Conservation (phyloP, 192 early-diverging fungal species). For the Coemansia sp. region DNA sequence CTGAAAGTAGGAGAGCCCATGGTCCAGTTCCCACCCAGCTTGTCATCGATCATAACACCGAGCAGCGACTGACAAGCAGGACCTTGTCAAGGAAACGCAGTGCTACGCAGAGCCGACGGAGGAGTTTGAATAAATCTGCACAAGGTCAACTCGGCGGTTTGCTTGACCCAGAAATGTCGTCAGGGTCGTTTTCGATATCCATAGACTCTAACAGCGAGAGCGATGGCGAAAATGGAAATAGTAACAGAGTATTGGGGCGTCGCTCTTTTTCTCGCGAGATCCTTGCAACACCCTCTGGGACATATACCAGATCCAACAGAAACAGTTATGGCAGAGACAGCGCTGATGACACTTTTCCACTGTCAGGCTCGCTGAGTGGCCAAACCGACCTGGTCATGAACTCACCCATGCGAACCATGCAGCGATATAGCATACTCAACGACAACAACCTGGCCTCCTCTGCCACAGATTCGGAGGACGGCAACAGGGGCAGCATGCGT, state of each 20-base stretch:
- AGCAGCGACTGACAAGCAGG: not conserved
- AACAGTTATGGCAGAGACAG: constrained; percentile 17
- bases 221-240: constrained; percentile 13
- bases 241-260: constrained; percentile 13
- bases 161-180: constrained; percentile 5
- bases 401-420: constrained; percentile 37
- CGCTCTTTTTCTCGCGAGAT: constrained; percentile 9
- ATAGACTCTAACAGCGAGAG: constrained; percentile 35
- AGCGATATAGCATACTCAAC: constrained; percentile 10
- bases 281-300: constrained; percentile 15
- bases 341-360: constrained; percentile 4
- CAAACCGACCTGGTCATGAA: constrained; percentile 40
- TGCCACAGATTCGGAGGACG: constrained; percentile 27
- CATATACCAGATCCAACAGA: constrained; percentile 12
- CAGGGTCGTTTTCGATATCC: constrained; percentile 16
- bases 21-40: constrained; percentile 40
- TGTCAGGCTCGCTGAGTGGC: constrained; percentile 16
- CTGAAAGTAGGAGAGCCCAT: constrained; percentile 10
- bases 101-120: not conserved
- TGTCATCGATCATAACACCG: constrained; percentile 14
- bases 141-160: not conserved
- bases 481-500: constrained; percentile 4
- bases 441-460: constrained; percentile 15
- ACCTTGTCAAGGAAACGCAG: constrained; percentile 5
- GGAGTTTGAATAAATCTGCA: not conserved